These are phyloP conservation scores for Candida tibetensis DNA, from an alignment of 805 yeast genomes.

Conservation along the genomic window DNA sequence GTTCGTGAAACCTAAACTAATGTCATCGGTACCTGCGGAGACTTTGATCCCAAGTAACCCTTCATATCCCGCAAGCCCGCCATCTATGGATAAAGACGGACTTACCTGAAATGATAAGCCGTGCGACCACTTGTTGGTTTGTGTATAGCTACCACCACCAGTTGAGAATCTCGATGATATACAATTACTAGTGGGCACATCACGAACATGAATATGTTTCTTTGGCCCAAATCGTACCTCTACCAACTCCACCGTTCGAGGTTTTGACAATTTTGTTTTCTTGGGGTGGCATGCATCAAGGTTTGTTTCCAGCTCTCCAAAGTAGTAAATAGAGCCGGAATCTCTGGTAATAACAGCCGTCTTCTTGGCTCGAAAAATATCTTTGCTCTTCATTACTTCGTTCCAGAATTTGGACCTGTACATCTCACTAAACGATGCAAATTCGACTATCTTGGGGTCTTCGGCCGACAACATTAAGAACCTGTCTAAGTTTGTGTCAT, in stretches of 20 bases:
- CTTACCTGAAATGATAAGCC: neutral
- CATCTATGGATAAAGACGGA: neutral
- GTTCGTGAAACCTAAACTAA: conserved; percentile 9
- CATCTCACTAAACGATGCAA: conserved; percentile 7
- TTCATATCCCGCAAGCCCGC: neutral
- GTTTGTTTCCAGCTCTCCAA: conserved; percentile 7
- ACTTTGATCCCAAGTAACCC: conserved; percentile 2
- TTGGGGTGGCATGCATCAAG: too few species aligned
- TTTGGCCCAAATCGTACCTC: conserved; percentile 20
- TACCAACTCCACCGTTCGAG: conserved; percentile 12
- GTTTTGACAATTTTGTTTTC: too few species aligned
- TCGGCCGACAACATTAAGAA: neutral
- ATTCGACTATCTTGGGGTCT: neutral
- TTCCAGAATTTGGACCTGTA: conserved; percentile 13
- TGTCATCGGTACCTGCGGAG: conserved; percentile 9
- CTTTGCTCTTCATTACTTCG: conserved; percentile 3
- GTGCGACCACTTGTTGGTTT: conserved; percentile 11
- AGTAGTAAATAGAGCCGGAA: conserved; percentile 7
- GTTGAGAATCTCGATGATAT: conserved; percentile 15
- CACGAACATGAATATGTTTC: neutral
- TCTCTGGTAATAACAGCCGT: conserved; percentile 11
- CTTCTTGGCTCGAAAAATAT: conserved; percentile 4
- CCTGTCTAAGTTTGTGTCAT: neutral
- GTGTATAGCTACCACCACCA: conserved; percentile 16
- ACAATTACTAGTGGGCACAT: conserved; percentile 19